Conservation (phyloP, 2,329 filamentous ascomycete genomes). For the Gnomoniopsis smithogilvyi region DNA sequence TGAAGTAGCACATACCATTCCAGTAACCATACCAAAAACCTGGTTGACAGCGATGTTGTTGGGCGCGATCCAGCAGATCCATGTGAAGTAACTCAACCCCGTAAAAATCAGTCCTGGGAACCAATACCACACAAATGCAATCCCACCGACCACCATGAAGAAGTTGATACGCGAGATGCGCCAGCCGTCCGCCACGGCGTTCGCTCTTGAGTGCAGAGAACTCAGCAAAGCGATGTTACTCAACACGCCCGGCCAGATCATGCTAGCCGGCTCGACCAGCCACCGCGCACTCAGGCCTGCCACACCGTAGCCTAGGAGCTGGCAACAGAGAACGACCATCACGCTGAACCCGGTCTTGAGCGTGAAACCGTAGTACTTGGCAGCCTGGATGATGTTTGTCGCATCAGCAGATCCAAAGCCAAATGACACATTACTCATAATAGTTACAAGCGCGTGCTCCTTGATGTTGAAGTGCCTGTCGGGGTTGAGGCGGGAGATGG, state of each 20-base stretch:
- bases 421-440: constrained; percentile 48
- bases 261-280: constrained; percentile 34
- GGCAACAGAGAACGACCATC: constrained; percentile 34
- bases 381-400: constrained; percentile 43
- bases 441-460: constrained; percentile 42
- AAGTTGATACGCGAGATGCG: constrained; percentile 34
- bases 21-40: constrained; percentile 60
- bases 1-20: constrained; percentile 33
- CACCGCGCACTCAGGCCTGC: constrained; percentile 34
- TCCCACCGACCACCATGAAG: constrained; percentile 32
- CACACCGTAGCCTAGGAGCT: constrained; percentile 36
- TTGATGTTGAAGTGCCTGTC: constrained; percentile 44
- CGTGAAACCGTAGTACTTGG: constrained; percentile 38
- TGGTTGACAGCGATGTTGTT: constrained; percentile 61
- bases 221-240: constrained; percentile 35
- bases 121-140: constrained; percentile 56
- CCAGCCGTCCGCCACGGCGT: constrained; percentile 34
- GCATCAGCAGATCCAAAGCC: constrained; percentile 41
- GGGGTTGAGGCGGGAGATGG: constrained; percentile 36
- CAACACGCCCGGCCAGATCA: constrained; percentile 37
- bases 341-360: constrained; percentile 35
- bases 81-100: constrained; percentile 59
- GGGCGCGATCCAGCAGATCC: constrained; percentile 60
- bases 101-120: constrained; percentile 62
- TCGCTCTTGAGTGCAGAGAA: constrained; percentile 34